These are phyloP conservation scores for Calonectria hawksworthii DNA, from an alignment of 2,329 filamentous ascomycete species.

Conservation along the genomic window DNA sequence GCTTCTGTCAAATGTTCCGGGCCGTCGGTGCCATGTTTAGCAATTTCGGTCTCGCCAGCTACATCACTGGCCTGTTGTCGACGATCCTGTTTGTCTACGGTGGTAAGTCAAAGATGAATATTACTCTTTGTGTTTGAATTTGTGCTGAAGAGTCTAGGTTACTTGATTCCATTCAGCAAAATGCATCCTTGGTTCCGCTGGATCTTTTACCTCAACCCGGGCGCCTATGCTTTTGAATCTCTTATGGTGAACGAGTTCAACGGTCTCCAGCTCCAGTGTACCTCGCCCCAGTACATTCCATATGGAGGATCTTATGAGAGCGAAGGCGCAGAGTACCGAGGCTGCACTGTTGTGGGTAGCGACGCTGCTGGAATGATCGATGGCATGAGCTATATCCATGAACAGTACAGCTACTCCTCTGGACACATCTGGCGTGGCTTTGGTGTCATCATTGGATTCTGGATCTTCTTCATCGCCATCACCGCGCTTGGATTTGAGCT, in stretches of 20 bases:
- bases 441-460: slow-evolving; percentile 79
- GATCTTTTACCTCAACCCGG: slow-evolving; percentile 70
- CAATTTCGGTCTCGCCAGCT: slow-evolving; percentile 52
- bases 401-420: slow-evolving; percentile 64
- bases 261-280: slow-evolving; percentile 68
- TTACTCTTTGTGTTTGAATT: neutral
- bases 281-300: slow-evolving; percentile 68
- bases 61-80: slow-evolving; percentile 44
- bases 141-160: slow-evolving; percentile 62
- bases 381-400: slow-evolving; percentile 66
- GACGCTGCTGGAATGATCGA: slow-evolving; percentile 63
- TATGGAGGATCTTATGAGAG: slow-evolving; percentile 53
- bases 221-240: slow-evolving; percentile 71
- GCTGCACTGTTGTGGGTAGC: slow-evolving; percentile 62
- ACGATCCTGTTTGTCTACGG: slow-evolving; percentile 48
- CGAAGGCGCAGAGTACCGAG: slow-evolving; percentile 52
- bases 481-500: slow-evolving; percentile 77
- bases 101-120: slow-evolving; percentile 39
- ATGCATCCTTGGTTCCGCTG: slow-evolving; percentile 62
- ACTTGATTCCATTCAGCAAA: slow-evolving; percentile 61
- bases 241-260: slow-evolving; percentile 74
- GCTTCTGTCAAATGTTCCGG: slow-evolving; percentile 74
- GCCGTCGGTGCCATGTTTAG: slow-evolving; percentile 76
- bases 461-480: slow-evolving; percentile 77
- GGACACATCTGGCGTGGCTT: slow-evolving; percentile 78